Conservation (phyloP, 2,329 filamentous ascomycete species). For the Lomentospora prolificans region DNA sequence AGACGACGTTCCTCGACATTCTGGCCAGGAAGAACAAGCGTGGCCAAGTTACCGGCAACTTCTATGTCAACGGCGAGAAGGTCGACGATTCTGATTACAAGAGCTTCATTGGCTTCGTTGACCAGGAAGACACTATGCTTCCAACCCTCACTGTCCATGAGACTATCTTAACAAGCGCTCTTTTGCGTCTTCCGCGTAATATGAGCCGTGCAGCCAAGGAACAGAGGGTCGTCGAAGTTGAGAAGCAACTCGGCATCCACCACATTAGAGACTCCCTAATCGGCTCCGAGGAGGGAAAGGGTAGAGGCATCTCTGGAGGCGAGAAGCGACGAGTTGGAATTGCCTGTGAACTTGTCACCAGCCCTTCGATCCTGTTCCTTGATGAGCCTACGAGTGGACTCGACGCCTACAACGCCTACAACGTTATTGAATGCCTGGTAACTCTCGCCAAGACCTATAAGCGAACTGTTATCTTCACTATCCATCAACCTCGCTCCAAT, state of each 20-base stretch:
- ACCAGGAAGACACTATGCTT: slow-evolving; percentile 96
- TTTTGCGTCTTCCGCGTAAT: slow-evolving; percentile 81
- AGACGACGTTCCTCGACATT: slow-evolving; percentile 95
- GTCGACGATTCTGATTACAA: slow-evolving; percentile 77
- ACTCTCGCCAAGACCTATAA: slow-evolving; percentile 94
- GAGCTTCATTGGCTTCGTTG: slow-evolving; percentile 89
- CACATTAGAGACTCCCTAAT: slow-evolving; percentile 93
- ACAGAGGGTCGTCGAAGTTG: slow-evolving; percentile 82
- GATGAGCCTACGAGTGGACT: slow-evolving; percentile 95
- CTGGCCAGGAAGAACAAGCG: slow-evolving; percentile 95
- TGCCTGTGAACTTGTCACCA: slow-evolving; percentile 94
- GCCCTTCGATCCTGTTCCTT: slow-evolving; percentile 91
- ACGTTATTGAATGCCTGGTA: slow-evolving; percentile 92
- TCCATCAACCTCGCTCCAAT: slow-evolving; percentile 95
- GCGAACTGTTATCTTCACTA: slow-evolving; percentile 94
- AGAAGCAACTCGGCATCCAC: slow-evolving; percentile 89
- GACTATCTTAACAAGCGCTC: slow-evolving; percentile 87
- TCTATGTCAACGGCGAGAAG: slow-evolving; percentile 89
- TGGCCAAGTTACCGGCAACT: slow-evolving; percentile 66
- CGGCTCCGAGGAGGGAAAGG: slow-evolving; percentile 88
- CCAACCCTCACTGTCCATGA: slow-evolving; percentile 95
- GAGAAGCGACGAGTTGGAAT: slow-evolving; percentile 96
- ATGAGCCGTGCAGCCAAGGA: slow-evolving; percentile 87
- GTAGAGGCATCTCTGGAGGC: slow-evolving; percentile 90
- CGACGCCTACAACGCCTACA: slow-evolving; percentile 96